phyloP scores from a whole-genome alignment of 2,329 filamentous ascomycete genomes.

The Venturia effusa region DNA sequence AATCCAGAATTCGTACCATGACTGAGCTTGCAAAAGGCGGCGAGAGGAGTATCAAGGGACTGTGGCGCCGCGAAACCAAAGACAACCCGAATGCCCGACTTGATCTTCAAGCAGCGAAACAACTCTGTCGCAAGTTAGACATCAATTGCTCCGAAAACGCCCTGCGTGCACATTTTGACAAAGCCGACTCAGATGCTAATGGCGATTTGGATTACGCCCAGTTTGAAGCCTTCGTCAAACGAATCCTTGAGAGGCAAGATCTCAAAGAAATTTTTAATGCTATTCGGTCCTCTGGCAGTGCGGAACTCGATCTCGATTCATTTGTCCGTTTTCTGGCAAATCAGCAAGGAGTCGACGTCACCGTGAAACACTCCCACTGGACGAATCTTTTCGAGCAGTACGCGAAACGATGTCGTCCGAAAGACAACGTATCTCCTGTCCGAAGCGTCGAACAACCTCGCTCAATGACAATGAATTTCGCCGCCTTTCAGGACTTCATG shows the following conservation, averaged over 20 bases:
- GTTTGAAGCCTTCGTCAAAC: slow-evolving; percentile 72
- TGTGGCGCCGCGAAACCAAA: slow-evolving; percentile 79
- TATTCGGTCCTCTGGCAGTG: slow-evolving; percentile 42
- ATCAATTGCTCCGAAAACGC: slow-evolving; percentile 77
- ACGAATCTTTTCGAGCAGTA: slow-evolving; percentile 61
- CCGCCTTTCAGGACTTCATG: slow-evolving; percentile 65
- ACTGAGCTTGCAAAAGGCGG: slow-evolving; percentile 65
- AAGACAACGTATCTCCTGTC: neutral
- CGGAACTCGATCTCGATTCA: slow-evolving; percentile 56
- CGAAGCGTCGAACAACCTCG: slow-evolving; percentile 27
- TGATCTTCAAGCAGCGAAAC: slow-evolving; percentile 67
- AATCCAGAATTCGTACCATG: slow-evolving; percentile 83
- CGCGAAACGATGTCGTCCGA: slow-evolving; percentile 34
- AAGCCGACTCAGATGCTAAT: slow-evolving; percentile 54
- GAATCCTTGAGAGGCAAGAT: slow-evolving; percentile 77
- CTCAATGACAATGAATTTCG: slow-evolving; percentile 57
- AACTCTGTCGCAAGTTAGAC: slow-evolving; percentile 78
- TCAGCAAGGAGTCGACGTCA: slow-evolving; percentile 66
- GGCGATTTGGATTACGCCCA: slow-evolving; percentile 65
- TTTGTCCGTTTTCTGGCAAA: slow-evolving; percentile 68
- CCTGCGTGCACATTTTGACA: slow-evolving; percentile 61
- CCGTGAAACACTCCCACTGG: slow-evolving; percentile 56
- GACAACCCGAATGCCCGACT: slow-evolving; percentile 56
- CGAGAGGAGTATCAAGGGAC: slow-evolving; percentile 69
- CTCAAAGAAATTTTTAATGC: slow-evolving; percentile 62